Base-by-base conservation (phyloP, 805 yeast species). In the Citeromyces nyonsensis region DNA sequence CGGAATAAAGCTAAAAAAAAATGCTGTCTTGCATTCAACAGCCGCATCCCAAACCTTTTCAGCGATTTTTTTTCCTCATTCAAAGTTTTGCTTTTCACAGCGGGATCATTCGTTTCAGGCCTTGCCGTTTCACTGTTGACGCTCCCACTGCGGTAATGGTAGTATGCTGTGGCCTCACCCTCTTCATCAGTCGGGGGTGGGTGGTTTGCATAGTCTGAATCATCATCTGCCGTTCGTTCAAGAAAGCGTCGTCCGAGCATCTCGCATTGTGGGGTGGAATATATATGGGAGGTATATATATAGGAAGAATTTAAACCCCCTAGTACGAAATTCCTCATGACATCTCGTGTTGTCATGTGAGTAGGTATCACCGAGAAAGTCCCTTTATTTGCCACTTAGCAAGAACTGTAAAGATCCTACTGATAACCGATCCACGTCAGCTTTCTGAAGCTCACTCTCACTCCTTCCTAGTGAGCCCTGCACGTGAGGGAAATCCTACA, bases 11-110 rank as follows among this genome's bases (percentile, higher is more conserved):
- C 85, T 38, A 83, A 61, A 4, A 78, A 63, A 37, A 80, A 63
- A 48, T 82, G 91, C 43, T 82, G 85, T 38, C 72, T 64, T 2
- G 91, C 81, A 37, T 76, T 76, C 38, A 83, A 56, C 40, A 82
- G 70, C 40, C 70, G 72, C 36, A 83, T 58, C 0, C 93, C 88
- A 14, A 81, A 50, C 22, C 63, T 59, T 47, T 80, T 79, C 30
- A 72, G 45, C 8, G 51, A 45, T 27, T 49, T 44, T 33, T 49
- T 40, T 33, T 54, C 30, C 15, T 15, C 24, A 25, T 35, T 30
- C 14, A 10, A 28, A 11, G 24, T 22, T 24, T 25, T 12, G 12
- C 15, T 25, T 15, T 9, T 26, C 14, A 5, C 26, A 15, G 29
- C 25, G 6, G 9, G 5, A 10, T 39, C 28, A n/a, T 36, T 28